phyloP scores from a whole-genome alignment of 2,329 filamentous ascomycete species.

The Aspergillus latus region DNA sequence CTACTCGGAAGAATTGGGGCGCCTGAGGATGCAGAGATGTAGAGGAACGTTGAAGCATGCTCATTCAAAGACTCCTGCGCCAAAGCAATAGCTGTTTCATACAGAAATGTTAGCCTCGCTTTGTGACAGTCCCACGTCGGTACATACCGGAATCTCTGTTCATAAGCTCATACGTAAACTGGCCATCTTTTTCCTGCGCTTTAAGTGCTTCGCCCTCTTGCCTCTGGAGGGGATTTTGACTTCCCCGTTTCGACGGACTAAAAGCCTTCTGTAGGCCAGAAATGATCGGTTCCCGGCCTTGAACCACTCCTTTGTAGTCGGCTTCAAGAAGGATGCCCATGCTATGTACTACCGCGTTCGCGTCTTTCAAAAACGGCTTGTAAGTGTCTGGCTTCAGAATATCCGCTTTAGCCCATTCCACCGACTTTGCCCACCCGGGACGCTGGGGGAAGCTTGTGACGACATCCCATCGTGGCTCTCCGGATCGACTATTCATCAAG shows the following conservation, averaged over 20 bases:
- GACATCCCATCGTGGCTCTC: slow-evolving; percentile 79
- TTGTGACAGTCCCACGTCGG: neutral
- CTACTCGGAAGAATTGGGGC: slow-evolving; percentile 79
- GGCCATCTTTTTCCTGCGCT: slow-evolving; percentile 66
- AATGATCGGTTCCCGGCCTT: slow-evolving; percentile 78
- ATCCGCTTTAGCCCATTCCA: slow-evolving; percentile 86
- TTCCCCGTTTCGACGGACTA: slow-evolving; percentile 59
- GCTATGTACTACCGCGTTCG: slow-evolving; percentile 85
- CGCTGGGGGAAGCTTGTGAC: slow-evolving; percentile 70
- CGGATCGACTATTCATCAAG: slow-evolving; percentile 68
- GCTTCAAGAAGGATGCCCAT: slow-evolving; percentile 96
- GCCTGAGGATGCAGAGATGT: slow-evolving; percentile 83
- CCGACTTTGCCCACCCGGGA: slow-evolving; percentile 77
- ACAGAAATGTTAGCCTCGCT: slow-evolving; percentile 5
- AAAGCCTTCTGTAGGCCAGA: slow-evolving; percentile 78
- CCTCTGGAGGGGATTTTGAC: slow-evolving; percentile 69
- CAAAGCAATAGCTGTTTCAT: slow-evolving; percentile 69
- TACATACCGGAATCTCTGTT: slow-evolving; percentile 72
- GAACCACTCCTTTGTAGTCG: slow-evolving; percentile 92
- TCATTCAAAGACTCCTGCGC: slow-evolving; percentile 71
- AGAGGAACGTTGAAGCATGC: slow-evolving; percentile 71
- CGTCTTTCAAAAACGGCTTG: slow-evolving; percentile 69
- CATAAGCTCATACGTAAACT: slow-evolving; percentile 97
- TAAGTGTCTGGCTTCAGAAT: slow-evolving; percentile 82
- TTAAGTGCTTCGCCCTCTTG: slow-evolving; percentile 60